Percentiles rank a stretch among this genome's conserved stretches.
These are phyloP conservation scores for Agaricus blazei DNA, from an alignment of 768 basidiomycete species.

Conservation along the genomic window DNA sequence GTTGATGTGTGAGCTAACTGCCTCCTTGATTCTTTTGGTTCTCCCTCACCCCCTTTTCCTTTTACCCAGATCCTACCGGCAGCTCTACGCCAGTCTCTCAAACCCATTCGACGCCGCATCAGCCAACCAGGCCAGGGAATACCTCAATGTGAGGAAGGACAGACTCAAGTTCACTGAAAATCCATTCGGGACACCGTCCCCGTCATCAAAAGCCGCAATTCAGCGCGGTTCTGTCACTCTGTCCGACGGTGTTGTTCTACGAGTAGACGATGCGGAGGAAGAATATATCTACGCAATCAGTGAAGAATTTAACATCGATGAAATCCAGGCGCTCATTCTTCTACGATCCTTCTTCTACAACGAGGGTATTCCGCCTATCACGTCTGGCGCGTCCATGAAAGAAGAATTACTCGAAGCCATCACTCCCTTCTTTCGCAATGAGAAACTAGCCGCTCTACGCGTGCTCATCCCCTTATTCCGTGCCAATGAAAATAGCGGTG, in stretches of 20 bases:
- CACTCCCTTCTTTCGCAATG: constrained; percentile 77
- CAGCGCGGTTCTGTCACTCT: constrained; percentile 65
- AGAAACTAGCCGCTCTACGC: constrained; percentile 67
- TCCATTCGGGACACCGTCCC: constrained; percentile 60
- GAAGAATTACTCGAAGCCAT: constrained; percentile 65
- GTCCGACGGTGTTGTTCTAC: constrained; percentile 56
- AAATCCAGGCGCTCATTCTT: constrained; percentile 71
- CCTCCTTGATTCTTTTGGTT: not conserved
- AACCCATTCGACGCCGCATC: constrained; percentile 56
- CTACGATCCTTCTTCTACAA: constrained; percentile 77
- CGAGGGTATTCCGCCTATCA: constrained; percentile 46
- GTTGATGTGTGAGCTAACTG: constrained; percentile 14
- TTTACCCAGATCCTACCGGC: constrained; percentile 49
- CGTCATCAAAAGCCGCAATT: constrained; percentile 60
- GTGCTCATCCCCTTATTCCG: constrained; percentile 73
- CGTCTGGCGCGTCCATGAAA: constrained; percentile 32
- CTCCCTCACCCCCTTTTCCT: not conserved
- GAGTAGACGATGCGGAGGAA: constrained; percentile 66
- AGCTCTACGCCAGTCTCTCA: constrained; percentile 47
- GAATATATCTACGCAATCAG: constrained; percentile 71
- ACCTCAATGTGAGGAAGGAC: constrained; percentile 50
- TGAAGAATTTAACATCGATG: constrained; percentile 67
- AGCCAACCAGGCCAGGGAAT: constrained; percentile 53
- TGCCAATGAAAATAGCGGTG: constrained; percentile 52
- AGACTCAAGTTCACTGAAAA: constrained; percentile 53